A percentile compares a stretch with the other conserved stretches of the same genome.
These are phyloP conservation scores for Sugiyamaella smithiae DNA, from an alignment of 805 yeast species.

Conservation along the genomic window DNA sequence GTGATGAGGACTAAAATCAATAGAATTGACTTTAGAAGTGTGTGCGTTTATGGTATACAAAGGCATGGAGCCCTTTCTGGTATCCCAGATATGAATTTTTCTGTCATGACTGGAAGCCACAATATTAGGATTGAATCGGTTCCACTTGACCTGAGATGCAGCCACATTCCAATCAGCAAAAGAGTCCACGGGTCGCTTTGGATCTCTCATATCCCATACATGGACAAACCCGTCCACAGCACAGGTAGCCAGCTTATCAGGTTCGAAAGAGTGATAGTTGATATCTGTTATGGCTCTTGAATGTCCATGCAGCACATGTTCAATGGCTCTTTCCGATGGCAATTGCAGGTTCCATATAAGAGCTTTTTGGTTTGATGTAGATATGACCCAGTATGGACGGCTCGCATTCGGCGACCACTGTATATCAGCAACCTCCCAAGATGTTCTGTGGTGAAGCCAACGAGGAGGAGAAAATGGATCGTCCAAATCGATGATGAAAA, in stretches of 20 bases:
- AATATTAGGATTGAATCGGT: constrained; percentile 66
- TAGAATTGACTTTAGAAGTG: constrained; percentile 80
- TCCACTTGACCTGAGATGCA: constrained; percentile 95
- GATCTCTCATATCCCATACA: constrained; percentile 88
- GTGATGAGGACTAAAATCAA: constrained; percentile 69
- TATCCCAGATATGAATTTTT: constrained; percentile 82
- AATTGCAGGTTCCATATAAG: constrained; percentile 87
- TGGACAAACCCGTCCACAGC: constrained; percentile 85
- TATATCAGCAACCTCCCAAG: constrained; percentile 99
- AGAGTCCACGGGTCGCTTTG: constrained; percentile 61
- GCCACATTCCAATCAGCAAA: constrained; percentile 97
- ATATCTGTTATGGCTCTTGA: constrained; percentile 93
- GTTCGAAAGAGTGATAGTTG: constrained; percentile 83
- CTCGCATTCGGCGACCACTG: constrained; percentile 94
- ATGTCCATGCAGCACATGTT: constrained; percentile 85
- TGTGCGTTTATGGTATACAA: constrained; percentile 69
- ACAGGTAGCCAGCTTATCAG: constrained; percentile 87
- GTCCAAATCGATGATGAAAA: constrained; percentile 86
- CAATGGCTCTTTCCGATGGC: constrained; percentile 69
- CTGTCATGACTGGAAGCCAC: constrained; percentile 86
- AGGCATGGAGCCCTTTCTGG: constrained; percentile 77
- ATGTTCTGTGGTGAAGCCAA: constrained; percentile 85
- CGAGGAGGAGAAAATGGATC: constrained; percentile 95
- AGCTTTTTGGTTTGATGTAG: constrained; percentile 94
- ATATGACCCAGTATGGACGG: constrained; percentile 86